Evolutionary conservation across 306 rosid species (phyloP).

Genomic region (Cucumis sativus): Cucumber_9930_V3 NC_026657.2:12180001-12180500

Average conservation of each 20-base stretch:
- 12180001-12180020: no score
- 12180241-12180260: constrained; percentile 3
- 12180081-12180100: no score
- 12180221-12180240: neutral
- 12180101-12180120: neutral
- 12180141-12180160: neutral
- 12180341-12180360: neutral
- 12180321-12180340: neutral
- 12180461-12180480: constrained; percentile 21
- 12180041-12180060: neutral
- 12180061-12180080: neutral
- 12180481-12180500: constrained; percentile 16
- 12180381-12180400: constrained; percentile 27
- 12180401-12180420: constrained; percentile 18
- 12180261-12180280: neutral
- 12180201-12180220: constrained; percentile 13
- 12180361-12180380: constrained; percentile 33
- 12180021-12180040: no score
- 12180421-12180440: constrained; percentile 32
- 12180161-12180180: constrained; percentile 6
- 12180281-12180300: constrained; percentile 14
- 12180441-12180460: constrained; percentile 23
- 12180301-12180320: constrained; percentile 17
- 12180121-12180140: neutral
- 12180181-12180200: constrained; percentile 10